These are phyloP conservation scores for Salvia sclarea DNA, from an alignment of 305 asterid genomes.

Conservation along the genomic window DNA sequence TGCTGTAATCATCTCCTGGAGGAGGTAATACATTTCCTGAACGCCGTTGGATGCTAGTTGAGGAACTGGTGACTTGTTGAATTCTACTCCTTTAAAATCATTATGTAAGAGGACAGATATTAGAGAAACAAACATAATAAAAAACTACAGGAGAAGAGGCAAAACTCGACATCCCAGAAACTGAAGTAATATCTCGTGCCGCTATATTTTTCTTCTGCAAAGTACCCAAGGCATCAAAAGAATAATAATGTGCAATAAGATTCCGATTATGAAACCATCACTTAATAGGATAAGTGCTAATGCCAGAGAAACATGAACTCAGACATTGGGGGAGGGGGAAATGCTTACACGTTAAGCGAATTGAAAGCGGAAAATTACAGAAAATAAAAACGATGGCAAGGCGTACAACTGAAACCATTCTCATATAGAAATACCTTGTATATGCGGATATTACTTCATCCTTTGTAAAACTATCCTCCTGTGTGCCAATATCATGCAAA, in stretches of 20 bases:
- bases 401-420: conserved; percentile 1
- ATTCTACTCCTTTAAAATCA: conserved; percentile 71
- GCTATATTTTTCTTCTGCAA: not conserved
- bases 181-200: not conserved
- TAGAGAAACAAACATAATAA: conserved; percentile 23
- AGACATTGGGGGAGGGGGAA: not conserved
- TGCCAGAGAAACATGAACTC: not conserved
- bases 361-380: not conserved
- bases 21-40: conserved; percentile 87
- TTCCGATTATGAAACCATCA: conserved; percentile 6
- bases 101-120: conserved; percentile 39
- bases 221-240: not conserved
- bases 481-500: conserved; percentile 88
- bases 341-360: not conserved
- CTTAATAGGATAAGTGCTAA: not conserved
- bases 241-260: not conserved
- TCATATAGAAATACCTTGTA: conserved; percentile 60
- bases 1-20: conserved; percentile 77
- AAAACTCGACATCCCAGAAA: conserved; percentile 6
- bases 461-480: conserved; percentile 91
- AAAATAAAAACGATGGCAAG: not conserved
- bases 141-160: conserved; percentile 13
- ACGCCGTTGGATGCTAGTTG: conserved; percentile 64
- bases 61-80: conserved; percentile 69
- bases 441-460: conserved; percentile 91